Conservation (phyloP, 345 rosid species). For the Angophora floribunda region DNA sequence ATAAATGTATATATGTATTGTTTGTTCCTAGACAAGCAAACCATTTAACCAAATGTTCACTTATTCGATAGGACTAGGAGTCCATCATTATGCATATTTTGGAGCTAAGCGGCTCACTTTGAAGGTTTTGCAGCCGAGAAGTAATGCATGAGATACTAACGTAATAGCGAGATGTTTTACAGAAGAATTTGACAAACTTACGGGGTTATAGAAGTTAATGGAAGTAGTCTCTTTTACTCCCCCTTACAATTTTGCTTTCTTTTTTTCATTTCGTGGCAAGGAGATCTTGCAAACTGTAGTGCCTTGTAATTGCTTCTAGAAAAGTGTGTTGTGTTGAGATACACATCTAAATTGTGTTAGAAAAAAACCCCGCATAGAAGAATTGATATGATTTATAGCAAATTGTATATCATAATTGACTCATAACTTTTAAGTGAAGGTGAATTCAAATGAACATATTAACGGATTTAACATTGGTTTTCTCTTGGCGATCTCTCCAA, state of each 20-base stretch:
- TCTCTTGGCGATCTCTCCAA: not conserved
- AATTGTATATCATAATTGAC: too few relatives aligned
- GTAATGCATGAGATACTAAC: not conserved
- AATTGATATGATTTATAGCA: not conserved
- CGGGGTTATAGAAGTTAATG: not conserved
- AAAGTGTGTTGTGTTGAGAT: not conserved
- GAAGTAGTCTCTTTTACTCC: not conserved
- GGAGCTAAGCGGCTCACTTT: not conserved
- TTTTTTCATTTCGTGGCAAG: not conserved
- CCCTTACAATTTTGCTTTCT: not conserved
- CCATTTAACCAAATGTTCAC: not conserved
- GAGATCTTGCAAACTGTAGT: not conserved
- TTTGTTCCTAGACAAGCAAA: not conserved
- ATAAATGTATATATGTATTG: not conserved
- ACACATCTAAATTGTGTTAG: not conserved
- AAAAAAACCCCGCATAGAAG: not conserved
- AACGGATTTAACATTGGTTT: not conserved
- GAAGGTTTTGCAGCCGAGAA: not conserved
- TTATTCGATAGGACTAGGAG: not conserved
- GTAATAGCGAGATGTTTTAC: not conserved
- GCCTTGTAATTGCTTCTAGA: not conserved
- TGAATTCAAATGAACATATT: not conserved
- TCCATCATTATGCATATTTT: not conserved
- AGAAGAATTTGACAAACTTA: not conserved
- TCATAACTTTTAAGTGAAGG: not conserved